Base-by-base conservation (phyloP, 2,329 filamentous ascomycete genomes). In the Geoglossum cookeanum region DNA sequence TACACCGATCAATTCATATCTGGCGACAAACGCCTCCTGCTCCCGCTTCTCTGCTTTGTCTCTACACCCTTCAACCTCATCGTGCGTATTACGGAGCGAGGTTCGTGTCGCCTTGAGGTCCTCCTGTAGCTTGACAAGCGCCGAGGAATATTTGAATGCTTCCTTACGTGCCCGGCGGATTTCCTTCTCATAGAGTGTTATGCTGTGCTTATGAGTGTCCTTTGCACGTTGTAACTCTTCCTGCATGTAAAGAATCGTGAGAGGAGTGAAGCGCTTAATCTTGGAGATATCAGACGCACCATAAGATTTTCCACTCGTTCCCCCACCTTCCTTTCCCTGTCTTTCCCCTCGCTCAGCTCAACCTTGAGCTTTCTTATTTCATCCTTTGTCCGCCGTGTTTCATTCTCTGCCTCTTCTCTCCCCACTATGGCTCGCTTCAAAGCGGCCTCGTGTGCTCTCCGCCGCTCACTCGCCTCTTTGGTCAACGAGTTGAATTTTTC, bases 131-230 rank as follows among this genome's bases (percentile, higher is more conserved):
- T 85, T 85, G 63, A 87, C 78, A 35, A 83, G 75, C 9, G 72
- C 69, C 2, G 83, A 85, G 62, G 85, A 82, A n/a, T 79, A 77
- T 65, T 86, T 87, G 74, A 86, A 87, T 1, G 80, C 81, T 63
- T 87, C 84, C 63, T 87, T 87, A 55, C 82, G 75, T 8, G 79
- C 76, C 58, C 80, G 75, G 57, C 83, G 77, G 48, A 86, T 81
- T 67, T 87, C 84, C 66, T 87, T 87, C 64, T 87, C 84, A 78
- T 83, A 87, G 8, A 85, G 69, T 22, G 78, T 71, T 67, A 83
- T 78, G 8, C 80, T 81, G 65, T 84, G 80, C 44, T 78, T 75
- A 62, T 84, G 77, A 42, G 80, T 83, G 64, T 85, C 83, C 67
- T 87, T 87, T 55, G 79, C 77, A 60, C 80, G 80, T 33, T 79